phyloP scores from a whole-genome alignment of 2,329 filamentous ascomycete species.

The Exophiala sp. region DNA sequence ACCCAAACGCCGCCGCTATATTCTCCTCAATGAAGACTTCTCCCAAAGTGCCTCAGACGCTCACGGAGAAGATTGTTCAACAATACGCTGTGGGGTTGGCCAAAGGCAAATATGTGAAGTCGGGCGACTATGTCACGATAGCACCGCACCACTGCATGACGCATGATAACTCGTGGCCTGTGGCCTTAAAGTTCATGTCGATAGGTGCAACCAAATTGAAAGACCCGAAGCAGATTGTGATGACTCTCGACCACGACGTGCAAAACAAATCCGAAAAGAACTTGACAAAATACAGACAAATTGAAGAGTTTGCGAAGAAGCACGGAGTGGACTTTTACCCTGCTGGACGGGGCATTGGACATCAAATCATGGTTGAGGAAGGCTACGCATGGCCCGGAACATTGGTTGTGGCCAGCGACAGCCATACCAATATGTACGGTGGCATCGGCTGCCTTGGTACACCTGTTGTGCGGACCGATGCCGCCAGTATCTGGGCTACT shows the following conservation, averaged over 20 bases:
- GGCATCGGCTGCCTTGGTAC: slow-evolving; percentile 69
- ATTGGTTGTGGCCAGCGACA: slow-evolving; percentile 64
- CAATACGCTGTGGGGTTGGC: slow-evolving; percentile 60
- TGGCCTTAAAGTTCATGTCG: slow-evolving; percentile 72
- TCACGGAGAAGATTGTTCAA: background rate
- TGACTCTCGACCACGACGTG: slow-evolving; percentile 83
- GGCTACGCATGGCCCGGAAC: slow-evolving; percentile 81
- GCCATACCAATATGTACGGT: slow-evolving; percentile 77
- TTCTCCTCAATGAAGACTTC: slow-evolving; percentile 65
- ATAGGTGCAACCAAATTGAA: slow-evolving; percentile 72
- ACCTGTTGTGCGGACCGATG: slow-evolving; percentile 79
- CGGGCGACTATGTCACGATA: slow-evolving; percentile 79
- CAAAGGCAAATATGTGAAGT: slow-evolving; percentile 65
- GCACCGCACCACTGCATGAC: slow-evolving; percentile 71
- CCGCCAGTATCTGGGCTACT: slow-evolving; percentile 78
- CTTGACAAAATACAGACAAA: slow-evolving; percentile 72
- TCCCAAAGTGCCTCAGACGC: slow-evolving; percentile 29
- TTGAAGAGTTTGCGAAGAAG: slow-evolving; percentile 71
- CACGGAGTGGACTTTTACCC: slow-evolving; percentile 75
- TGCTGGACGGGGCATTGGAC: slow-evolving; percentile 74
- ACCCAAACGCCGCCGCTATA: slow-evolving; percentile 60
- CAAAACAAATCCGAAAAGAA: slow-evolving; percentile 76
- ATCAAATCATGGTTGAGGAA: slow-evolving; percentile 88
- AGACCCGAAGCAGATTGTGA: slow-evolving; percentile 66
- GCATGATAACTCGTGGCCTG: slow-evolving; percentile 76